Evolutionary conservation across 2,329 filamentous ascomycete species (phyloP), one percentile per base, ranked within the genome.

Genomic region (Fusarium beomiforme): DNA sequence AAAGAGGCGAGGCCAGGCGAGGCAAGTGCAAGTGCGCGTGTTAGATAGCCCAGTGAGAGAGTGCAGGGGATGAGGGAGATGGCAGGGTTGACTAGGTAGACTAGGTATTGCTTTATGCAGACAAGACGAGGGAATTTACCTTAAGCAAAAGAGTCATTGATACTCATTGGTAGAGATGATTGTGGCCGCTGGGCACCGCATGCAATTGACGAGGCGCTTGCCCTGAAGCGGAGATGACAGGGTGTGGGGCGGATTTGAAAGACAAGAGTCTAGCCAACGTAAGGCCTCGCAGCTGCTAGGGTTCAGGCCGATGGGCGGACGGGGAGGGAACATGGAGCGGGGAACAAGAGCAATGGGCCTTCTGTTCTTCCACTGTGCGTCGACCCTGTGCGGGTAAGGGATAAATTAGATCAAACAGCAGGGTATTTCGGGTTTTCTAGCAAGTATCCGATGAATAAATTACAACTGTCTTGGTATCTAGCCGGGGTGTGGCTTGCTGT

Each of bases 1-100:
- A 79, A 79, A 78, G 83, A 85, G 82, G 81, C 82, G 84, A 85
- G 72, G 69, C 70, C 55, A 71, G 70, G 71, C 72, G 64, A 74
- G 72, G 67, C 44, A 74, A 75, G 74, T 63, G 64, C 58, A 63
- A 64, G 71, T 66, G 64, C 53, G 64, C 60, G 71, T 47, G 61
- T 59, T 60, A 34, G 39, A 58, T 60, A 49, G 57, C 53, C 41
- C 43, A 73, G 70, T 72, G 70, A 57, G 63, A 70, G 59, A 69
- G 50, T 68, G 64, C 64, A 68, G 57, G 65, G 46, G 44, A 36
- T 26, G 44, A 54, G 34, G 31, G 10, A 47, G 54, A 60, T 43
- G 51, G 41, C 50, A 65, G 51, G 65, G 62, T 34, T 33, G 17
- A 43, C 37, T 17, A n/a, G n/a, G n/a, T n/a, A n/a, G n/a, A n/a